phyloP scores from a whole-genome alignment of 1,284 basidiomycete species.

The Cryptococcus sp. region DNA sequence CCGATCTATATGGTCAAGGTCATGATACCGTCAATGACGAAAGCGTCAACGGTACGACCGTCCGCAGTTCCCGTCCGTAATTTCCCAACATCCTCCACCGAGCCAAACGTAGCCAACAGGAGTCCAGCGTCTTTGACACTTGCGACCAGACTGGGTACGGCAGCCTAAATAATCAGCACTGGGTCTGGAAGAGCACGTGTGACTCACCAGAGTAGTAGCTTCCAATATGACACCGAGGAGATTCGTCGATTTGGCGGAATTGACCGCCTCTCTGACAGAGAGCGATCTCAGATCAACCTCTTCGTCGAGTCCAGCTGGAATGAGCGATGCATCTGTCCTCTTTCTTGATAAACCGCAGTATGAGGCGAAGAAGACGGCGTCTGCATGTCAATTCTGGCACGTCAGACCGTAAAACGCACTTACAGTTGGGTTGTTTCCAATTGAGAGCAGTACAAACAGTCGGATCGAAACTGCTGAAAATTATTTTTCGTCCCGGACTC shows the following conservation, averaged over 20 bases:
- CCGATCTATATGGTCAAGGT: constrained; percentile 1
- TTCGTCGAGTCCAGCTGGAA: constrained; percentile 45
- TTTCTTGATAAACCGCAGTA: constrained; percentile 66
- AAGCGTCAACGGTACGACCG: constrained; percentile 45
- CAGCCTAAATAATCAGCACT: constrained; percentile 38
- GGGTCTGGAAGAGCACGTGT: not conserved
- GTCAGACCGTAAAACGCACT: constrained; percentile 49
- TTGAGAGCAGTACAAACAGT: constrained; percentile 73
- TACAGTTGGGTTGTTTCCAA: constrained; percentile 97
- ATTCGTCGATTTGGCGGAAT: constrained; percentile 92
- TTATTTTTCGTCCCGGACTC: constrained; percentile 59
- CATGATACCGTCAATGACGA: constrained; percentile 33
- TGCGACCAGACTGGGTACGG: constrained; percentile 76
- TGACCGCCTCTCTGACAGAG: constrained; percentile 84
- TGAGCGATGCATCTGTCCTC: constrained; percentile 17
- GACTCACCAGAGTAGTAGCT: constrained; percentile 70
- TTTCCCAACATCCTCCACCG: constrained; percentile 49
- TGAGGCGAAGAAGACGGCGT: constrained; percentile 92
- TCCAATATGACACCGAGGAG: constrained; percentile 88
- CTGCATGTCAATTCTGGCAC: constrained; percentile 47
- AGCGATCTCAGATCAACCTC: constrained; percentile 55
- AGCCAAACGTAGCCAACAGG: constrained; percentile 73
- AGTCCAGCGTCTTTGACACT: constrained; percentile 85
- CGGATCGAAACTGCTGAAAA: constrained; percentile 84
- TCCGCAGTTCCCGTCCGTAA: constrained; percentile 36